Percentiles rank a stretch among this genome's conserved stretches.
These are phyloP conservation scores for Fomitopsis pulvina DNA, from an alignment of 768 basidiomycete genomes.

Conservation along the genomic window DNA sequence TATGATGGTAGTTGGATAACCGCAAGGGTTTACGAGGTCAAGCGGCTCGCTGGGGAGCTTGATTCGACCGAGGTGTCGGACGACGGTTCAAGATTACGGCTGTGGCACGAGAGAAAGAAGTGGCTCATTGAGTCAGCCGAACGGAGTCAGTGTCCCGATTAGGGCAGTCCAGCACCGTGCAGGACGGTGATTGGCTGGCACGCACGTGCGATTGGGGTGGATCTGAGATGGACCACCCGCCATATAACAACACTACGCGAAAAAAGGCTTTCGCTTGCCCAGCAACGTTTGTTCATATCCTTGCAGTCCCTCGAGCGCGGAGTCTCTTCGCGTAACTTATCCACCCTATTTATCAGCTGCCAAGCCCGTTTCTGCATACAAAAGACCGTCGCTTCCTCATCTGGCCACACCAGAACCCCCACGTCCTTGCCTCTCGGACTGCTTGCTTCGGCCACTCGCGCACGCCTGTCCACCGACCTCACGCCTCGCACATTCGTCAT, in stretches of 20 bases:
- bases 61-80: background rate
- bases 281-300: constrained; percentile 2
- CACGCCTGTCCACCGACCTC: background rate
- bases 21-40: background rate
- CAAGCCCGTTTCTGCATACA: background rate
- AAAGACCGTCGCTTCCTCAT: background rate
- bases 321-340: background rate
- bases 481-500: constrained; percentile 26
- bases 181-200: constrained; percentile 1
- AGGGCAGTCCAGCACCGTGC: background rate
- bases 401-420: background rate
- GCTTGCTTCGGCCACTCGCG: background rate
- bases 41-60: background rate
- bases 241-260: background rate
- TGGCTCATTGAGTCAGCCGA: background rate
- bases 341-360: background rate
- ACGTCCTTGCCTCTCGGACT: background rate
- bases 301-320: background rate
- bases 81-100: background rate
- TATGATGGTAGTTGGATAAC: background rate
- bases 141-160: background rate
- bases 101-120: background rate
- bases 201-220: constrained; percentile 2
- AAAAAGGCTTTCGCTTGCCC: background rate
- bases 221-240: background rate